These are phyloP conservation scores for Rauvolfia tetraphylla DNA, from an alignment of 257 asterid genomes.

Conservation along the genomic window DNA sequence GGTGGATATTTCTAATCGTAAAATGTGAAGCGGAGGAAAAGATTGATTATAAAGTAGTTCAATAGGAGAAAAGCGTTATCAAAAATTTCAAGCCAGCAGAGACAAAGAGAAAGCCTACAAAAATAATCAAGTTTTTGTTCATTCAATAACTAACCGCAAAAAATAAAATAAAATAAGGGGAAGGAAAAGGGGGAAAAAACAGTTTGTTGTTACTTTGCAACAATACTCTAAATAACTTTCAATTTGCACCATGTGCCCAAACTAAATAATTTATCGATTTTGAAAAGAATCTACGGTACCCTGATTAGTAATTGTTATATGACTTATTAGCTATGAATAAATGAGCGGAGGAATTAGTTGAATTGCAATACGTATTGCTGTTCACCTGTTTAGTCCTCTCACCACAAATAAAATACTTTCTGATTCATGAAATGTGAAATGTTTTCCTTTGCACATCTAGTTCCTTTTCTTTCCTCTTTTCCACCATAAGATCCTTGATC, in stretches of 20 bases:
- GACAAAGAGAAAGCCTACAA: too few relatives aligned
- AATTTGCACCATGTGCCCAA: not conserved
- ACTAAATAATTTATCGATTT: not conserved
- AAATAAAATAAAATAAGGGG: not conserved
- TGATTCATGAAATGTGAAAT: not conserved
- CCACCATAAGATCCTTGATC: not conserved
- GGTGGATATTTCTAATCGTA: not conserved
- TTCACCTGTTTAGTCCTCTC: not conserved
- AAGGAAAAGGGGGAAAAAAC: not conserved
- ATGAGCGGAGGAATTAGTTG: not conserved
- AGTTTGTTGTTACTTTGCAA: not conserved
- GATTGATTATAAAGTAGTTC: not conserved
- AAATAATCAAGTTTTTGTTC: too few relatives aligned
- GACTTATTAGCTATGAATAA: too few relatives aligned
- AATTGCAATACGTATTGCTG: not conserved
- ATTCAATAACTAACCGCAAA: too few relatives aligned
- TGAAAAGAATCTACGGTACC: not conserved
- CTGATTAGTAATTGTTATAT: too few relatives aligned
- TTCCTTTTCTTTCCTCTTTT: not conserved
- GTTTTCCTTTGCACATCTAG: not conserved
- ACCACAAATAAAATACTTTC: not conserved
- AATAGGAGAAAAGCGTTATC: too few relatives aligned
- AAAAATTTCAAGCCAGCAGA: too few relatives aligned
- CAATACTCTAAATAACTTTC: not conserved
- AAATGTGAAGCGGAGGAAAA: not conserved